phyloP scores from a whole-genome alignment of 2,329 filamentous ascomycete species.

The Stemphylium lycopersici region DNA sequence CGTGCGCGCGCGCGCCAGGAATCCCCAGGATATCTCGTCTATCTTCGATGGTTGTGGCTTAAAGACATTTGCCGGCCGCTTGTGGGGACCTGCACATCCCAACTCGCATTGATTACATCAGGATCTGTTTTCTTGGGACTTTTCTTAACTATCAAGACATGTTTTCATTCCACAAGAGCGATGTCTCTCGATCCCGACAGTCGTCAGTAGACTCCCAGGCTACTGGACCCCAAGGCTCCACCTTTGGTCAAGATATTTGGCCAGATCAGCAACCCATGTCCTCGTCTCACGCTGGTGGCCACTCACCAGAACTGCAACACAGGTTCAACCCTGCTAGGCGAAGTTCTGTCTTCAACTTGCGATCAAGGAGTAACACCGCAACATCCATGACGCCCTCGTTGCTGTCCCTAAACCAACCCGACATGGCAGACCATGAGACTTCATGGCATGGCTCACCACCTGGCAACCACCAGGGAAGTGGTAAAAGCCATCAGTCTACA shows the following conservation, averaged over 20 bases:
- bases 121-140: conserved; percentile 12
- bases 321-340: conserved; percentile 33
- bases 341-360: conserved; percentile 46
- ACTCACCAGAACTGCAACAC: conserved; percentile 40
- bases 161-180: conserved; percentile 48
- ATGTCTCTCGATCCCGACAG: conserved; percentile 39
- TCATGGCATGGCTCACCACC: conserved; percentile 34
- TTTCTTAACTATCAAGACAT: conserved; percentile 30
- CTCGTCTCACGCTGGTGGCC: conserved; percentile 33
- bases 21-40: conserved; percentile 27
- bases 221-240: conserved; percentile 26
- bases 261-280: conserved; percentile 33
- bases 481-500: conserved; percentile 26
- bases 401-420: conserved; percentile 28
- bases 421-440: conserved; percentile 30
- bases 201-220: conserved; percentile 43
- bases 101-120: conserved; percentile 27
- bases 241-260: conserved; percentile 33
- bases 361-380: conserved; percentile 48
- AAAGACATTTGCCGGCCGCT: conserved; percentile 28
- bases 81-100: conserved; percentile 36
- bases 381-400: conserved; percentile 42
- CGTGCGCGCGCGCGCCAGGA: conserved; percentile 32
- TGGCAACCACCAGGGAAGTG: conserved; percentile 26
- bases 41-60: conserved; percentile 36